Base-by-base conservation (phyloP, 1,139 yeast species). In the Ogataea hybrid region DNA sequence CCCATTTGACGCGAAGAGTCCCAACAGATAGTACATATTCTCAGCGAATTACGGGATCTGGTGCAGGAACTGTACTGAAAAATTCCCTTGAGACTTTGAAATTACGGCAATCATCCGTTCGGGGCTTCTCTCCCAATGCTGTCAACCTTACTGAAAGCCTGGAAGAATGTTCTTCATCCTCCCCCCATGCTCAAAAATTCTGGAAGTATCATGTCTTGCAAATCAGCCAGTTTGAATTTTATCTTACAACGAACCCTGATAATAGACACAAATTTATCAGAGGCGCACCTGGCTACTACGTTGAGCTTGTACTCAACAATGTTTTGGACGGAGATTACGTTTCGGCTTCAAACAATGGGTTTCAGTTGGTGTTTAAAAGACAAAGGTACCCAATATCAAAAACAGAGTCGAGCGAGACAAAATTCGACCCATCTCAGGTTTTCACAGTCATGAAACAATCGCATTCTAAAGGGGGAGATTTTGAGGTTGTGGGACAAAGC, bases 191-290 rank as follows among this genome's bases (percentile, higher is more conserved):
- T 12, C 63, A 60, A 30, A 43, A 44, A 11, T 79, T 75, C 51
- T 79, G 84, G 84, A 80, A 80, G 54, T 80, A 78, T 53, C 86
- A 80, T 52, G 64, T 79, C 9, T 58, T 76, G 22, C 69, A 66
- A 40, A 63, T 76, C 39, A 78, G 79, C 5, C 68, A 68, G 29
- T 70, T 69, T 45, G 63, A 57, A 33, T 57, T 77, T 42, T 79
- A 79, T 51, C 54, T 79, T 22, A 72, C 84, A 2, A 79, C 85
- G 1, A 80, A 78, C 51, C 85, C 85, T 0, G 77, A 75, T 18
- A 60, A 68, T 27, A 70, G 73, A 47, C 84, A 79, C 53, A 59
- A 74, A 35, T 75, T 72, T 51, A 73, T 82, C 44, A 63, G 83
- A 16, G 67, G 69, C 52, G 83, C 76, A 0, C 84, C 84, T 0